phyloP scores from a whole-genome alignment of 768 basidiomycete species.

The Galerina sulciceps region DNA sequence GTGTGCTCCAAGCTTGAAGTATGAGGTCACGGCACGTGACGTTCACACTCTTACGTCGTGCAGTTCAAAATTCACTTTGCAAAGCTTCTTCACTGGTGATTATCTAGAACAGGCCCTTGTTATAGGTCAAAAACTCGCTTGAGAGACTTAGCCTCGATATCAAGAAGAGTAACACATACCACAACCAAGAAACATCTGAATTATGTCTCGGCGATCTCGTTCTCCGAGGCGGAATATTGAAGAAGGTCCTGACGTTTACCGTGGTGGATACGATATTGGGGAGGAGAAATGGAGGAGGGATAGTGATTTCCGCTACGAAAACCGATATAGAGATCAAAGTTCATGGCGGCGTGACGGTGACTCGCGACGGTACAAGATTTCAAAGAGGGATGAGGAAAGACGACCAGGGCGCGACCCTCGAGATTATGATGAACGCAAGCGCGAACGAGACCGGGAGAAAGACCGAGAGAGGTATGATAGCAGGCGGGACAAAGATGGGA shows the following conservation, averaged over 20 bases:
- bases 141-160: too few relatives aligned
- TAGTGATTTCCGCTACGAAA: conserved; percentile 2
- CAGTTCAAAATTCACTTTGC: too few relatives aligned
- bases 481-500: conserved; percentile 29
- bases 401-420: conserved; percentile 13
- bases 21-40: too few relatives aligned
- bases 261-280: conserved; percentile 9
- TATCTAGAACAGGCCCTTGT: too few relatives aligned
- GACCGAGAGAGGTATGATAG: conserved; percentile 50
- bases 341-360: conserved; percentile 20
- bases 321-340: conserved; percentile 22
- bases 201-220: conserved; percentile 24
- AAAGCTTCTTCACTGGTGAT: too few relatives aligned
- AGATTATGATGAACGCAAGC: conserved; percentile 39
- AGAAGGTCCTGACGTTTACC: background rate
- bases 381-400: conserved; percentile 16
- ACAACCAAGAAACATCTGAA: conserved; percentile 6
- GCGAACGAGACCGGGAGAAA: conserved; percentile 45
- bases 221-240: conserved; percentile 14
- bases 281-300: background rate
- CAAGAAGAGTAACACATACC: conserved; percentile 7
- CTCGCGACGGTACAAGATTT: conserved; percentile 10
- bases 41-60: too few relatives aligned
- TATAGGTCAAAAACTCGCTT: too few relatives aligned
- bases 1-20: too few relatives aligned